Conservation (phyloP, 768 basidiomycete genomes). For the Termitomyces sp. region DNA sequence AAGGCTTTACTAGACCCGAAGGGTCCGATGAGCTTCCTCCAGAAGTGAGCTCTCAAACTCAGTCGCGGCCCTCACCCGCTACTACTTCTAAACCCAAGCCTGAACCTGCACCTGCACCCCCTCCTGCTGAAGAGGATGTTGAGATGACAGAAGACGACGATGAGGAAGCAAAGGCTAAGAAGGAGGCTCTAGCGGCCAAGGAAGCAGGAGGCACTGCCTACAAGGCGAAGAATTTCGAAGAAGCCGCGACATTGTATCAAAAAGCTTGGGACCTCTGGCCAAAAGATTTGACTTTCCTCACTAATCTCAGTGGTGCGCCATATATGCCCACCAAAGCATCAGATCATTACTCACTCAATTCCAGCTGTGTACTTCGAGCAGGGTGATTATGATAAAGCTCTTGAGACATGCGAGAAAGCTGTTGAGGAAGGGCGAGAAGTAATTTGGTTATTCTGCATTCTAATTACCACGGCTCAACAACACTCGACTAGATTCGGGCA, state of each 20-base stretch:
- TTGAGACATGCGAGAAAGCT: slow-evolving; percentile 93
- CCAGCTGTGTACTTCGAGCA: slow-evolving; percentile 92
- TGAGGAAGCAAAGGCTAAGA: slow-evolving; percentile 72
- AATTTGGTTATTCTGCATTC: not conserved
- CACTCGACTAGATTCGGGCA: slow-evolving; percentile 59
- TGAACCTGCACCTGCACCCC: slow-evolving; percentile 36
- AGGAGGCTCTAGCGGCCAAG: slow-evolving; percentile 78
- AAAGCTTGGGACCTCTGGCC: slow-evolving; percentile 94
- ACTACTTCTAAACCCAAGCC: slow-evolving; percentile 40
- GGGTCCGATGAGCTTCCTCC: slow-evolving; percentile 80
- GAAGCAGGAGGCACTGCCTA: slow-evolving; percentile 76
- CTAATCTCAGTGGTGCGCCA: slow-evolving; percentile 76
- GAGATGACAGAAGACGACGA: slow-evolving; percentile 68
- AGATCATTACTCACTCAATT: not conserved
- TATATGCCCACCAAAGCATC: not conserved
- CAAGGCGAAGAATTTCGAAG: slow-evolving; percentile 80
- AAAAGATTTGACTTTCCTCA: slow-evolving; percentile 91
- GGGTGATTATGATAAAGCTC: slow-evolving; percentile 86
- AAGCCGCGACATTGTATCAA: slow-evolving; percentile 71
- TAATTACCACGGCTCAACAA: not conserved
- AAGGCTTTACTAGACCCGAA: slow-evolving; percentile 80
- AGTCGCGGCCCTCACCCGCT: slow-evolving; percentile 40
- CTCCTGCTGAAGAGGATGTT: slow-evolving; percentile 51
- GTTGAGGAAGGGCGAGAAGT: slow-evolving; percentile 90
- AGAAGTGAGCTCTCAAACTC: slow-evolving; percentile 34